Conservation (phyloP, 2,329 filamentous ascomycete genomes). For the Gyromitra esculenta region DNA sequence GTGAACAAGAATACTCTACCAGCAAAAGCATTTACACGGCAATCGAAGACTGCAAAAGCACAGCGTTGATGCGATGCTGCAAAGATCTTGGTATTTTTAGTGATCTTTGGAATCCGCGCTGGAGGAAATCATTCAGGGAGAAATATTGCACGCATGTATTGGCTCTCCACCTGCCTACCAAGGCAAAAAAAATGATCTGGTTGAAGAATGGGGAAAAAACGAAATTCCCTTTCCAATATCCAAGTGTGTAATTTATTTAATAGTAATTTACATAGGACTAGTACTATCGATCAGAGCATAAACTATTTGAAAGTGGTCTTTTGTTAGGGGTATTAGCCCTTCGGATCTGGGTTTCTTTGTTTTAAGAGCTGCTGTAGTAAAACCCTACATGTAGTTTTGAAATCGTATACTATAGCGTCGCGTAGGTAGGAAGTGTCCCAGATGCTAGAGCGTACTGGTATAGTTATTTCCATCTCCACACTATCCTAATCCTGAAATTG, state of each 20-base stretch:
- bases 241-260: not conserved
- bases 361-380: not conserved
- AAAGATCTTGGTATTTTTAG: conserved; percentile 95
- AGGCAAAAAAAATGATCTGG: conserved; percentile 90
- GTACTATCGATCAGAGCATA: no score
- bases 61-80: conserved; percentile 96
- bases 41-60: conserved; percentile 96
- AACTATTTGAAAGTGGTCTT: no score
- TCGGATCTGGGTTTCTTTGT: not conserved
- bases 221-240: conserved; percentile 68
- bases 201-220: conserved; percentile 77
- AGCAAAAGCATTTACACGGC: conserved; percentile 90
- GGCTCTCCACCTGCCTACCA: conserved; percentile 85
- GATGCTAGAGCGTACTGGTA: no score
- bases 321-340: not conserved
- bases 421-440: not conserved
- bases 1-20: conserved; percentile 92
- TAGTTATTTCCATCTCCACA: not conserved
- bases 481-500: not conserved
- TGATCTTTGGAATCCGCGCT: conserved; percentile 95
- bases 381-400: not conserved
- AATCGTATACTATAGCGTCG: no score
- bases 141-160: conserved; percentile 79
- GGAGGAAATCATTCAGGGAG: conserved; percentile 82
- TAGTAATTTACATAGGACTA: not conserved